Conservation (phyloP, 139 green algal species). For the Tetradesmus lagerheimii region DNA sequence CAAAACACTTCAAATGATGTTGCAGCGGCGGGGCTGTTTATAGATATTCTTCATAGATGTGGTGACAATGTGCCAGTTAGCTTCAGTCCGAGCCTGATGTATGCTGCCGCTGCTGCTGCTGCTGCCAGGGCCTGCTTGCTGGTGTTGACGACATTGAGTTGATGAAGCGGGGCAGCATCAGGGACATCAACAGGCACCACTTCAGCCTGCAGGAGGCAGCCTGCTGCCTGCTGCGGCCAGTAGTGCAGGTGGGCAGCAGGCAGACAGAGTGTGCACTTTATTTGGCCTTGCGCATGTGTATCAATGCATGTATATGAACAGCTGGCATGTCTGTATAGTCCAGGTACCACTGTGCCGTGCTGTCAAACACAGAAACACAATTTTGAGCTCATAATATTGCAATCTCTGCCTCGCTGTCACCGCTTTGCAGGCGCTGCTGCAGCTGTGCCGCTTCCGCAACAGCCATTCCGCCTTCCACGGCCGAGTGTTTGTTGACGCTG, state of each 20-base stretch:
- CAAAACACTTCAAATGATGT: too few species aligned
- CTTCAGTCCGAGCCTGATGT: too few species aligned
- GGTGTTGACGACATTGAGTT: constrained; percentile 55
- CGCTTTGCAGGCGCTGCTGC: constrained; percentile 57
- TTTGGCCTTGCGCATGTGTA: background rate
- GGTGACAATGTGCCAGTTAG: too few species aligned
- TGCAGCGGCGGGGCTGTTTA: too few species aligned
- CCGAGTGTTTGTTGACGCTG: constrained; percentile 44
- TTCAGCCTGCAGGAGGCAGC: constrained; percentile 63
- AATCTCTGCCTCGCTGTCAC: too few species aligned
- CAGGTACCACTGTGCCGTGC: too few species aligned
- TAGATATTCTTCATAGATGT: too few species aligned
- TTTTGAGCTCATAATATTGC: too few species aligned
- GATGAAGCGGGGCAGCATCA: constrained; percentile 40
- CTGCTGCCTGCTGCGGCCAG: constrained; percentile 55
- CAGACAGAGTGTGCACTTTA: background rate
- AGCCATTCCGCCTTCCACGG: constrained; percentile 61
- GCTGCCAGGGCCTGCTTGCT: constrained; percentile 56
- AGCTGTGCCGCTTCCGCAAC: constrained; percentile 67
- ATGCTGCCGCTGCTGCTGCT: too few species aligned
- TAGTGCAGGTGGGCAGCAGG: constrained; percentile 70
- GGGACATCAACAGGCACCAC: constrained; percentile 65
- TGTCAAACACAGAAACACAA: too few species aligned
- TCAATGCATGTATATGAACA: background rate
- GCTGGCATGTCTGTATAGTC: too few species aligned